These are phyloP conservation scores for Antarctomyces pellizariae DNA, from an alignment of 495 filamentous ascomycete species.

Conservation along the genomic window DNA sequence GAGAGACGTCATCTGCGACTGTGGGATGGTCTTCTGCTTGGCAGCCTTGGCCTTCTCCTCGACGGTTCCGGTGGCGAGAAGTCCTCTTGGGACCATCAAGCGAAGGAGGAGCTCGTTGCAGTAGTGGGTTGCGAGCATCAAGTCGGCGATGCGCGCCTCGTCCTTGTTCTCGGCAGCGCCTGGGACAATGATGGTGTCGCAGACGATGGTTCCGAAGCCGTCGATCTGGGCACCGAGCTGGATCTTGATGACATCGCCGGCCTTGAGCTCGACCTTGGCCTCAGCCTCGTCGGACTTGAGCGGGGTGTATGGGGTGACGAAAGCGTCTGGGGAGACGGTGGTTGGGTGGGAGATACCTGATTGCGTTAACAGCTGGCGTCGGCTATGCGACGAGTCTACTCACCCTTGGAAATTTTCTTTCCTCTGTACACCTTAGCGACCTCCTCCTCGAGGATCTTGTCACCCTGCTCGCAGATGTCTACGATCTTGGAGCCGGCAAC, in stretches of 20 bases:
- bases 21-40: slow-evolving; percentile 52
- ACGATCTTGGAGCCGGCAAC: slow-evolving; percentile 76
- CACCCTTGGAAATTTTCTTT: slow-evolving; percentile 87
- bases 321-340: slow-evolving; percentile 81
- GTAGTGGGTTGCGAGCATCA: slow-evolving; percentile 78
- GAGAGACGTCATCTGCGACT: slow-evolving; percentile 61
- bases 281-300: slow-evolving; percentile 67
- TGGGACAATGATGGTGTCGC: slow-evolving; percentile 63
- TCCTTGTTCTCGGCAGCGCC: slow-evolving; percentile 30
- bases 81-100: slow-evolving; percentile 70
- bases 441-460: slow-evolving; percentile 85
- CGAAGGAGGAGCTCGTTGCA: slow-evolving; percentile 86
- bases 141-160: slow-evolving; percentile 54
- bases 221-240: slow-evolving; percentile 96
- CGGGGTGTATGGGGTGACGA: slow-evolving; percentile 92
- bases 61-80: slow-evolving; percentile 60
- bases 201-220: slow-evolving; percentile 89
- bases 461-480: slow-evolving; percentile 80
- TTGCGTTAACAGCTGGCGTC: neutral
- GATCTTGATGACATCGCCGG: slow-evolving; percentile 76
- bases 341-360: slow-evolving; percentile 46
- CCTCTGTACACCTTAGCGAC: slow-evolving; percentile 90
- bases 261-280: slow-evolving; percentile 51
- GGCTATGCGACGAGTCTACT: slow-evolving; percentile 6
- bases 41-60: slow-evolving; percentile 89